These are phyloP conservation scores for Ampelomyces quisqualis DNA, from an alignment of 2,329 filamentous ascomycete species.

Conservation along the genomic window DNA sequence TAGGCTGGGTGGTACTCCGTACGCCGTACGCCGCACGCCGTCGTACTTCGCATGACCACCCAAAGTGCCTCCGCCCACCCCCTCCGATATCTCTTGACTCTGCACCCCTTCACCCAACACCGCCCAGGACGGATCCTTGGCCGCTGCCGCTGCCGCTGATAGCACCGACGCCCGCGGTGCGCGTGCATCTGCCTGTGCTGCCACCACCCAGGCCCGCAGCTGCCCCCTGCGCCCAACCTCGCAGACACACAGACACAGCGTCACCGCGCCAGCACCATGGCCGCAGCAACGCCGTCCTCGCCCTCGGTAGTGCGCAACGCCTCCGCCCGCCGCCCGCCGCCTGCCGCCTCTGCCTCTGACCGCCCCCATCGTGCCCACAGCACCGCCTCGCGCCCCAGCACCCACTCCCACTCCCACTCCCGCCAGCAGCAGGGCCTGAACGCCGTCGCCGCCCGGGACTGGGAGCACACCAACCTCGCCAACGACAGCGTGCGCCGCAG, in stretches of 20 bases:
- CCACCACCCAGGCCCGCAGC: slow-evolving; percentile 19
- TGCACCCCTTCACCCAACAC: too few species aligned
- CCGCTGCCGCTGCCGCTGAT: too few species aligned
- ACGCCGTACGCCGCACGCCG: too few species aligned
- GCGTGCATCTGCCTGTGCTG: too few species aligned
- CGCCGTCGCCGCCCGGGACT: slow-evolving; percentile 65
- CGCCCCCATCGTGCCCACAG: slow-evolving; percentile 43
- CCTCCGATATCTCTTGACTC: too few species aligned
- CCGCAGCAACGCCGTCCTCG: slow-evolving; percentile 44
- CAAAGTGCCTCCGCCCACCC: too few species aligned
- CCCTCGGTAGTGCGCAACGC: slow-evolving; percentile 45
- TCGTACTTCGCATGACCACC: too few species aligned
- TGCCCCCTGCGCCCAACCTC: slow-evolving; percentile 34
- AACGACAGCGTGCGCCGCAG: slow-evolving; percentile 59
- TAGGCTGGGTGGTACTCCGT: too few species aligned
- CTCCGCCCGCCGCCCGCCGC: slow-evolving; percentile 33
- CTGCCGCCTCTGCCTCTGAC: slow-evolving; percentile 27
- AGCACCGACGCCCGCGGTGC: slow-evolving; percentile 18
- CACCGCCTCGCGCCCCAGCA: slow-evolving; percentile 33
- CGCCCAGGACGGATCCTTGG: too few species aligned
- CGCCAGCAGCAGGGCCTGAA: slow-evolving; percentile 52
- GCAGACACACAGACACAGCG: too few species aligned
- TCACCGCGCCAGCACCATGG: too few species aligned
- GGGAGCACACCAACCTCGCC: slow-evolving; percentile 69
- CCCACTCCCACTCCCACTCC: slow-evolving; percentile 24